Evolutionary conservation across 1,284 basidiomycete species (phyloP).

Genomic region (Flammula alnicola): DNA sequence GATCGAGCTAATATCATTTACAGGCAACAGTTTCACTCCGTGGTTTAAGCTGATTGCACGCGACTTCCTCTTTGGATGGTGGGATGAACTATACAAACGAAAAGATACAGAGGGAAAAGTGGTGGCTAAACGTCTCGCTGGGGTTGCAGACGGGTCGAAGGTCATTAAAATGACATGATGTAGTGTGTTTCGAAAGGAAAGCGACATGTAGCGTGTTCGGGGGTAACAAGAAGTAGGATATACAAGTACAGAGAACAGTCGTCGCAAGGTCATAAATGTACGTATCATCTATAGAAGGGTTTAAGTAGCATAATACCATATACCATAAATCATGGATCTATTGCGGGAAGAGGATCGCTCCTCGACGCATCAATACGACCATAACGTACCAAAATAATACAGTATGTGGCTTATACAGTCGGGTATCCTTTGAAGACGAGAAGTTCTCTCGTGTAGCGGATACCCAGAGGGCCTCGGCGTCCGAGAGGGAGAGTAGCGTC

Average conservation of each 20-base stretch:
- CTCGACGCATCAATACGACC: constrained; percentile 1
- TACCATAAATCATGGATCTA: constrained; percentile 14
- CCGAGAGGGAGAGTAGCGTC: constrained; percentile 50
- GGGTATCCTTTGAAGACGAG: constrained; percentile 47
- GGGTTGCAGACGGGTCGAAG: constrained; percentile 72
- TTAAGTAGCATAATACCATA: constrained; percentile 13
- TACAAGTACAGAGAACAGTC: constrained; percentile 14
- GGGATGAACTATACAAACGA: constrained; percentile 84
- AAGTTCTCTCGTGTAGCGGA: constrained; percentile 45
- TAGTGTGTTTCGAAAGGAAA: constrained; percentile 4
- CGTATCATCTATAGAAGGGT: constrained; percentile 12
- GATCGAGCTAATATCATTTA: constrained; percentile 6
- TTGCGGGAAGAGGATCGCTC: not conserved
- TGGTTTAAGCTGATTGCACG: constrained; percentile 99
- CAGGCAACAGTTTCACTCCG: constrained; percentile 92
- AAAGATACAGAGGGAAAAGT: constrained; percentile 65
- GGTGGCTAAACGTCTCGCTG: constrained; percentile 67
- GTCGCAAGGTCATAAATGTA: constrained; percentile 13
- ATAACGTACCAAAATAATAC: constrained; percentile 3
- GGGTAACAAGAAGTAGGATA: constrained; percentile 6
- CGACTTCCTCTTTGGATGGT: constrained; percentile 98
- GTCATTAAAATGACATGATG: constrained; percentile 53
- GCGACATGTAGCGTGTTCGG: too few relatives aligned
- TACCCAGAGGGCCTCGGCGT: constrained; percentile 42
- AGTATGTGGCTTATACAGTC: not conserved